Percentiles rank a stretch among this genome's conserved stretches.
Evolutionary conservation across 2,329 filamentous ascomycete genomes (phyloP).

Genomic region (Fusarium brevicatenulatum): DNA sequence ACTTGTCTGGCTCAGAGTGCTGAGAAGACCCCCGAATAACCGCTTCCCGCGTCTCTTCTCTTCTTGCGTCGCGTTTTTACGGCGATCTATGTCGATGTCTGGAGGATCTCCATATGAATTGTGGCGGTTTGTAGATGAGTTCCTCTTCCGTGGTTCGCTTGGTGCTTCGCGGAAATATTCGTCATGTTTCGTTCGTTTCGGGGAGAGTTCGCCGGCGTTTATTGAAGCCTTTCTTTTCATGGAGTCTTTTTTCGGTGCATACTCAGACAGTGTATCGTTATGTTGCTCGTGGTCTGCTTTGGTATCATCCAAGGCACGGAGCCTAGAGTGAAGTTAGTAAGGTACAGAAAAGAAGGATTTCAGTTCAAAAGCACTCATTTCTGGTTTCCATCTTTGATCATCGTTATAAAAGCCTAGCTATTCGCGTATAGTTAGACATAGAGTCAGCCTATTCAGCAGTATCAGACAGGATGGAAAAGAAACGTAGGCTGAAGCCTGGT

Average conservation of each 20-base stretch:
- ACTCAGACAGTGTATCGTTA: neutral
- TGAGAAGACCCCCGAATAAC: slow-evolving; percentile 84
- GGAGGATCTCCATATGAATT: slow-evolving; percentile 14
- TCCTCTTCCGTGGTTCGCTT: slow-evolving; percentile 23
- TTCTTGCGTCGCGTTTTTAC: slow-evolving; percentile 59
- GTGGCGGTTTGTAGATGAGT: slow-evolving; percentile 23
- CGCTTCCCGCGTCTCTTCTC: slow-evolving; percentile 87
- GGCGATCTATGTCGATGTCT: slow-evolving; percentile 33
- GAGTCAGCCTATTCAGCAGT: neutral
- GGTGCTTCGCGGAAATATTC: slow-evolving; percentile 29
- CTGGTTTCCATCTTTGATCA: slow-evolving; percentile 32
- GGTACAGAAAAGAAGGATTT: neutral
- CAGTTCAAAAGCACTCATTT: slow-evolving; percentile 33
- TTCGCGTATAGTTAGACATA: neutral
- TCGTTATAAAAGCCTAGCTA: neutral
- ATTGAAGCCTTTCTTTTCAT: slow-evolving; percentile 47
- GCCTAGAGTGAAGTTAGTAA: slow-evolving; percentile 36
- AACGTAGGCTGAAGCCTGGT: neutral
- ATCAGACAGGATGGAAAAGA: neutral
- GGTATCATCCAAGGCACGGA: slow-evolving; percentile 24
- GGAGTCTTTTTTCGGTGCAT: slow-evolving; percentile 10
- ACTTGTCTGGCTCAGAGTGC: slow-evolving; percentile 78
- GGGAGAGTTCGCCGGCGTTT: slow-evolving; percentile 30
- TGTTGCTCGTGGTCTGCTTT: slow-evolving; percentile 3
- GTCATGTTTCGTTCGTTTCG: slow-evolving; percentile 44